Evolutionary conservation across 345 rosid species (phyloP).

Genomic region (Trapa bicornis): DNA sequence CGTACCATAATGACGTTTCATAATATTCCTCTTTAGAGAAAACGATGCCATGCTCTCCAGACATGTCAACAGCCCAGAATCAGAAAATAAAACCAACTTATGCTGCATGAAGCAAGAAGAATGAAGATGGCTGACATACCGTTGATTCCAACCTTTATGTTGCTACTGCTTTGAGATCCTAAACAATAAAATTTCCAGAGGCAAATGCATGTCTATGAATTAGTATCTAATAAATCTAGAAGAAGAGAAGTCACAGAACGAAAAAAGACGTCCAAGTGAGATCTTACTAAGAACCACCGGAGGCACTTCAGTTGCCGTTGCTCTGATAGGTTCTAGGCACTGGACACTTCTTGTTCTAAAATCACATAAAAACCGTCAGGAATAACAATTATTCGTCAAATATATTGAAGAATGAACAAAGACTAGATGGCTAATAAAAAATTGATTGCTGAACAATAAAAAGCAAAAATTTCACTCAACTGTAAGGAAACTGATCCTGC

Average conservation of each 20-base stretch:
- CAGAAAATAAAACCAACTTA: not conserved
- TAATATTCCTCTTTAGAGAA: not conserved
- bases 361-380: not conserved
- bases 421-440: not conserved
- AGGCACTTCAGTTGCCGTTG: slow-evolving; percentile 72
- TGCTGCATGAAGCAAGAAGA: not conserved
- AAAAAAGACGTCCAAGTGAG: not conserved
- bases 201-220: not conserved
- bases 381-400: not conserved
- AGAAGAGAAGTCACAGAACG: not conserved
- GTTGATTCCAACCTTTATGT: slow-evolving; percentile 79
- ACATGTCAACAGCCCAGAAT: not conserved
- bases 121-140: slow-evolving; percentile 29
- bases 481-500: slow-evolving; percentile 35
- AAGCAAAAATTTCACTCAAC: slow-evolving; percentile 25
- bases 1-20: not conserved
- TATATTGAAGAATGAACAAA: not conserved
- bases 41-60: not conserved
- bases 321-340: slow-evolving; percentile 51
- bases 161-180: slow-evolving; percentile 46
- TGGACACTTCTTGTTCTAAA: slow-evolving; percentile 32
- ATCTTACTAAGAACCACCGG: slow-evolving; percentile 49
- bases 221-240: not conserved
- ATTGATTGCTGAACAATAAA: not conserved
- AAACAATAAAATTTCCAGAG: slow-evolving; percentile 13